These are phyloP conservation scores for Aaosphaeria arxii DNA, from an alignment of 2,329 filamentous ascomycete species.

Conservation along the genomic window DNA sequence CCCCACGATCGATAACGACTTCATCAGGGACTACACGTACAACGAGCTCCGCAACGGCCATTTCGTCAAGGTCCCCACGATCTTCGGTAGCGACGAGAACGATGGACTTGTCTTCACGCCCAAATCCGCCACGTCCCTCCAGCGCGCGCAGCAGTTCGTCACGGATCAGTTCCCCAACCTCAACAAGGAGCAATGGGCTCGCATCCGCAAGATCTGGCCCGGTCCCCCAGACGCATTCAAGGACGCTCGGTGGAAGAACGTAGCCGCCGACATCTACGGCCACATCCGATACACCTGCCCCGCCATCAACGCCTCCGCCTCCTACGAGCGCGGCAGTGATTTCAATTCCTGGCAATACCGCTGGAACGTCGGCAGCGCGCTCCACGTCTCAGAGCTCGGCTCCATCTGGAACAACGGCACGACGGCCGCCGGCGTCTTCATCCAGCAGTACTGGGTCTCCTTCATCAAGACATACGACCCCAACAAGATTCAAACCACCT, in stretches of 20 bases:
- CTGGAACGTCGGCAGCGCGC: slow-evolving; percentile 44
- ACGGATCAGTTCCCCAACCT: slow-evolving; percentile 38
- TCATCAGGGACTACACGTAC: slow-evolving; percentile 40
- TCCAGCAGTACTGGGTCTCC: slow-evolving; percentile 44
- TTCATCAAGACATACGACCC: slow-evolving; percentile 41
- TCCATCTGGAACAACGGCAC: slow-evolving; percentile 39
- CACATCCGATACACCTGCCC: slow-evolving; percentile 52
- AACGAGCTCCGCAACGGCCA: slow-evolving; percentile 34
- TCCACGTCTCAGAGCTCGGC: slow-evolving; percentile 35
- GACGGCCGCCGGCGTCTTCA: slow-evolving; percentile 22
- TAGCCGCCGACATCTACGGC: slow-evolving; percentile 43
- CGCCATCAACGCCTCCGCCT: slow-evolving; percentile 40
- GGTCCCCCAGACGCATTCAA: slow-evolving; percentile 22
- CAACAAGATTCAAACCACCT: slow-evolving; percentile 35
- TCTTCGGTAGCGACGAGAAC: slow-evolving; percentile 46
- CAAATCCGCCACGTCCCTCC: slow-evolving; percentile 29
- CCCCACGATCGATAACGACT: slow-evolving; percentile 42
- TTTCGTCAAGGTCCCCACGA: slow-evolving; percentile 40
- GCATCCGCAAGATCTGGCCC: slow-evolving; percentile 28
- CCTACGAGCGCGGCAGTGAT: slow-evolving; percentile 24
- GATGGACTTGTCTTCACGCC: slow-evolving; percentile 42
- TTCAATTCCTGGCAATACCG: slow-evolving; percentile 46
- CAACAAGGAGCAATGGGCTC: slow-evolving; percentile 12
- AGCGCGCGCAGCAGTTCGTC: slow-evolving; percentile 36
- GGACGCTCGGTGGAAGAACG: slow-evolving; percentile 26